Percentiles rank a stretch among this genome's conserved stretches.
phyloP scores from a whole-genome alignment of 1,284 basidiomycete species.

The Cryptococcus amylolentus region DNA sequence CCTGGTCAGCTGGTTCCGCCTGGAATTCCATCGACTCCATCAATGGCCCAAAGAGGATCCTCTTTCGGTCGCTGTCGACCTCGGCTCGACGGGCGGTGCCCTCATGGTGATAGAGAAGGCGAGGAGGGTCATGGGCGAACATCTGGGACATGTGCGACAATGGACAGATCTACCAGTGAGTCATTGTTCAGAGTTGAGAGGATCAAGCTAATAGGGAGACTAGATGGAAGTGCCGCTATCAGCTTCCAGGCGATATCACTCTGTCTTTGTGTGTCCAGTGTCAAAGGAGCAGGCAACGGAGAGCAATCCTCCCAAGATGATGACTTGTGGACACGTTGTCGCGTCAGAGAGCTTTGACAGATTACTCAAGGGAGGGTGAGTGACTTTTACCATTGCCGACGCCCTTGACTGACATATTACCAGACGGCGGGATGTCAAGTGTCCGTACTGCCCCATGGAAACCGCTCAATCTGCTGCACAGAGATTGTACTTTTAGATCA shows the following conservation, averaged over 20 bases:
- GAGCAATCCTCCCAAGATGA: constrained; percentile 94
- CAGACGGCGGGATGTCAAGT: constrained; percentile 45
- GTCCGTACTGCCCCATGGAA: constrained; percentile 49
- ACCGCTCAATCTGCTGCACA: constrained; percentile 38
- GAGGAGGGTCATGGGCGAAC: constrained; percentile 81
- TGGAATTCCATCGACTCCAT: constrained; percentile 81
- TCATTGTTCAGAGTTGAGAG: constrained; percentile 12
- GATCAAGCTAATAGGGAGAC: constrained; percentile 3
- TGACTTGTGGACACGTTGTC: constrained; percentile 91
- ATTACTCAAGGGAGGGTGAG: constrained; percentile 82
- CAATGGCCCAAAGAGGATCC: constrained; percentile 86
- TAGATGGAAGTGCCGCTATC: constrained; percentile 92
- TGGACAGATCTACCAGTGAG: constrained; percentile 85
- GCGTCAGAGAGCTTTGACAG: constrained; percentile 82
- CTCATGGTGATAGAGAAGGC: constrained; percentile 87
- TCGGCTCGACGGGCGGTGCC: constrained; percentile 78
- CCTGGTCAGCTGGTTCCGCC: constrained; percentile 74
- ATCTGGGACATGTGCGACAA: constrained; percentile 79
- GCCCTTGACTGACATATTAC: background rate
- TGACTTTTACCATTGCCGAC: constrained; percentile 17
- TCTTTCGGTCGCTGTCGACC: constrained; percentile 78
- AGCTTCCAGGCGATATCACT: constrained; percentile 84
- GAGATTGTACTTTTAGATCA: constrained; percentile 42
- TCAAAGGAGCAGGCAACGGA: constrained; percentile 95
- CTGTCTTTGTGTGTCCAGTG: constrained; percentile 95